Conservation (phyloP, 2,329 filamentous ascomycete species). For the Cercospora beticola region DNA sequence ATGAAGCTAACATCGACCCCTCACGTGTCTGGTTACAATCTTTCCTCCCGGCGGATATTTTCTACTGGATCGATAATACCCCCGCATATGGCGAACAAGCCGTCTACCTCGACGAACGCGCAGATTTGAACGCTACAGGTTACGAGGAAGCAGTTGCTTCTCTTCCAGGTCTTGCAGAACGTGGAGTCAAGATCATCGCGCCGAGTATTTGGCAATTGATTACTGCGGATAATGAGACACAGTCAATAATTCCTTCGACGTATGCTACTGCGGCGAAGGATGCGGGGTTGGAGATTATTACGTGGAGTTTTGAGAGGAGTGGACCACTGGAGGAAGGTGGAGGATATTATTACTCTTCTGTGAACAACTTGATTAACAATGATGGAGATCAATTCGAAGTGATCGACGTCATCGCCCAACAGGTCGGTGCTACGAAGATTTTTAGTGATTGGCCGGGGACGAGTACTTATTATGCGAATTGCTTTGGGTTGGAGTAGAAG, state of each 20-base stretch:
- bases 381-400: slow-evolving; percentile 68
- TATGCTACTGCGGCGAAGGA: slow-evolving; percentile 63
- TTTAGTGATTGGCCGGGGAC: slow-evolving; percentile 71
- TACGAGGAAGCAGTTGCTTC: slow-evolving; percentile 57
- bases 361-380: slow-evolving; percentile 56
- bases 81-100: slow-evolving; percentile 62
- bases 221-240: slow-evolving; percentile 45
- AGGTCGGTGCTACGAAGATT: slow-evolving; percentile 62
- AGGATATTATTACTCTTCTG: slow-evolving; percentile 57
- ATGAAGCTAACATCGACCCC: slow-evolving; percentile 53
- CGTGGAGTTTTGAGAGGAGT: slow-evolving; percentile 68
- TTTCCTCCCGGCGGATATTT: slow-evolving; percentile 55
- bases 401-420: slow-evolving; percentile 61
- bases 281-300: slow-evolving; percentile 63
- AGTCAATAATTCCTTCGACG: slow-evolving; percentile 60
- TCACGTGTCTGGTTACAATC: slow-evolving; percentile 62
- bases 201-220: slow-evolving; percentile 65
- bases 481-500: slow-evolving; percentile 52
- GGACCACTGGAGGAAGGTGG: slow-evolving; percentile 55
- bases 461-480: slow-evolving; percentile 70
- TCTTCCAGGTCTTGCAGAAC: slow-evolving; percentile 55
- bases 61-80: slow-evolving; percentile 65
- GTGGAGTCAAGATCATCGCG: slow-evolving; percentile 62
- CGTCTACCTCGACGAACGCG: slow-evolving; percentile 64
- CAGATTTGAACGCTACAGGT: slow-evolving; percentile 51